Percentiles rank a stretch among this genome's conserved stretches.
Evolutionary conservation across 176 grass and related monocot species (phyloP).

Genomic region (Triticum dicoccoides): DNA sequence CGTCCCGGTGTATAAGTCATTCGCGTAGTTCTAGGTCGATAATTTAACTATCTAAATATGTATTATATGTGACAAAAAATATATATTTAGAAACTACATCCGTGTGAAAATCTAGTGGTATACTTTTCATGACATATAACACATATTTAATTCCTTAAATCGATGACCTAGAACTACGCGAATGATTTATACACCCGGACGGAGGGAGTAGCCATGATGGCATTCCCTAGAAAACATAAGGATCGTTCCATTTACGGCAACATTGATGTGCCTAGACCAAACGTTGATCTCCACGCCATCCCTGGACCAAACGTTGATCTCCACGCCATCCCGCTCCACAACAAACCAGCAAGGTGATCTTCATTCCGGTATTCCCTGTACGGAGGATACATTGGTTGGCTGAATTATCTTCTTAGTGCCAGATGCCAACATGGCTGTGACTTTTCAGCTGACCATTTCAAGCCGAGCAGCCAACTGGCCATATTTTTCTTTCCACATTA

Average conservation of each 20-base stretch:
- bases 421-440: background rate
- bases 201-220: too few relatives aligned
- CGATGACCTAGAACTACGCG: too few relatives aligned
- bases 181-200: too few relatives aligned
- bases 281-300: background rate
- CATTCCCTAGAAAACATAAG: too few relatives aligned
- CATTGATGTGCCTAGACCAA: background rate
- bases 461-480: background rate
- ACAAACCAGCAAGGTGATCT: background rate
- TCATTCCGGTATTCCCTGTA: background rate
- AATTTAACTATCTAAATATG: too few relatives aligned
- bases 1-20: too few relatives aligned
- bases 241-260: background rate
- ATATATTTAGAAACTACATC: too few relatives aligned
- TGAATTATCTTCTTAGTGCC: background rate
- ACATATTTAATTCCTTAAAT: too few relatives aligned
- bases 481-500: background rate
- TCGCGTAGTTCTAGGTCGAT: too few relatives aligned
- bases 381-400: background rate
- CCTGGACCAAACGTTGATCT: constrained; percentile 17
- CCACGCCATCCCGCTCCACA: background rate
- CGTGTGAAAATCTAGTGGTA: too few relatives aligned
- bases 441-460: background rate
- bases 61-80: too few relatives aligned
- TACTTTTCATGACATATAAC: too few relatives aligned